Evolutionary conservation across 179 eudicot species (phyloP), one percentile per base, ranked within the genome.

Genomic region (Actinidia polygama): DNA sequence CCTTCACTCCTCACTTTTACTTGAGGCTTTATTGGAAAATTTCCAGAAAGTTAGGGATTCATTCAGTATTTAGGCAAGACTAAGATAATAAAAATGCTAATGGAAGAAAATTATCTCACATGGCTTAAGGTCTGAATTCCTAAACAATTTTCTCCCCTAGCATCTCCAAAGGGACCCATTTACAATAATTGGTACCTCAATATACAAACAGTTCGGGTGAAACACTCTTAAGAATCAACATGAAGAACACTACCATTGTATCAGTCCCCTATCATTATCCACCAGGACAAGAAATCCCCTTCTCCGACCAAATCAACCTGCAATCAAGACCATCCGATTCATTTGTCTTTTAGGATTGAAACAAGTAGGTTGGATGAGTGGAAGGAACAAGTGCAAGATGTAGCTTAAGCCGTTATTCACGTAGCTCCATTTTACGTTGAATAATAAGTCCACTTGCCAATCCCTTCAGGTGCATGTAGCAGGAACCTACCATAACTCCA

Each of bases 391-490:
- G 55, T 53, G 11, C 14, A 11, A 53, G 55, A 8, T 53, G 14
- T 1, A 7, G 55, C 55, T 53, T 8, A 53, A 51, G 54, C 7
- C 4, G 11, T 51, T 51, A 51, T 51, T 51, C 11, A 7, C 54
- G 11, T 6, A 51, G 4, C 7, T 51, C 7, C 54, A 51, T 51
- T 51, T 7, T 51, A 51, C 11, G 54, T 51, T 51, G 54, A 1
- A 53, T 53, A 53, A 53, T 3, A 53, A 53, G 55, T 53, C 55
- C 55, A 53, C 55, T 53, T 11, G 44, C 4, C 44, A 40, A 6
- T 47, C 75, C 19, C 50, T 46, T 46, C 30, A 71, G 75, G 75
- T 46, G 75, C 19, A 71, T 71, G 54, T 6, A 71, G 12, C 77
- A 36, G 53, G 50, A 18, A 16, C 50, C 19, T 36, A 19, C 21